Conservation (phyloP, 768 basidiomycete species). For the Leccinum subgranulosum region DNA sequence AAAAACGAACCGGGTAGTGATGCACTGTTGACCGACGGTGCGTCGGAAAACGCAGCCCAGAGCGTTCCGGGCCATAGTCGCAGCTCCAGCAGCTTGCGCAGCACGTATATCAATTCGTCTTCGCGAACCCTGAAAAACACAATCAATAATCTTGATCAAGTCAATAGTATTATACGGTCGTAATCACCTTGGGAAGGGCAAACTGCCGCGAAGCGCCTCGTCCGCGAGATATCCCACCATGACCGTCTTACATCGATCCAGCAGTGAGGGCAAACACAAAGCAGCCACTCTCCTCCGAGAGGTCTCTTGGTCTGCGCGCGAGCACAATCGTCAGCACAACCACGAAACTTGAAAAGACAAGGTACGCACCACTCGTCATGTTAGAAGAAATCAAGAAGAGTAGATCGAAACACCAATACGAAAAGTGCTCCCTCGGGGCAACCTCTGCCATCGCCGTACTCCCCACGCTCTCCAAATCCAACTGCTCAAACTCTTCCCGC, state of each 20-base stretch:
- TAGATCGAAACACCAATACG: slow-evolving; percentile 91
- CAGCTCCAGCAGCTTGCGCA: slow-evolving; percentile 71
- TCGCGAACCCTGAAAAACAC: slow-evolving; percentile 61
- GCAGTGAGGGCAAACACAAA: slow-evolving; percentile 64
- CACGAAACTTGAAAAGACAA: not conserved
- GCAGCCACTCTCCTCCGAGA: slow-evolving; percentile 68
- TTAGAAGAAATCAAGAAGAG: slow-evolving; percentile 78
- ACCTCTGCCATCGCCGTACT: slow-evolving; percentile 56
- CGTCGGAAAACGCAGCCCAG: slow-evolving; percentile 71
- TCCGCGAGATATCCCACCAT: slow-evolving; percentile 81
- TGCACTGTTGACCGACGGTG: slow-evolving; percentile 52
- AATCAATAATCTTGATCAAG: not conserved
- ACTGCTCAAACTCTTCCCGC: slow-evolving; percentile 33
- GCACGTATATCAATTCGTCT: slow-evolving; percentile 83
- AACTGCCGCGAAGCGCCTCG: slow-evolving; percentile 74
- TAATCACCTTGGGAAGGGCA: slow-evolving; percentile 82
- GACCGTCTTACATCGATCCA: slow-evolving; percentile 70
- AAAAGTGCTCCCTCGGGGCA: slow-evolving; percentile 78
- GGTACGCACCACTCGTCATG: slow-evolving; percentile 50
- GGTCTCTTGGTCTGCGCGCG: slow-evolving; percentile 53
- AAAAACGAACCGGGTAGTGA: slow-evolving; percentile 56
- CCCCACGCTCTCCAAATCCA: slow-evolving; percentile 45
- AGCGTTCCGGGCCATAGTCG: slow-evolving; percentile 73
- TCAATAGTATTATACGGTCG: not conserved
- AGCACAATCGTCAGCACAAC: not conserved